These are phyloP conservation scores for Globisporangium cystogenes DNA, from an alignment of 352 stramenopile species.

Conservation along the genomic window DNA sequence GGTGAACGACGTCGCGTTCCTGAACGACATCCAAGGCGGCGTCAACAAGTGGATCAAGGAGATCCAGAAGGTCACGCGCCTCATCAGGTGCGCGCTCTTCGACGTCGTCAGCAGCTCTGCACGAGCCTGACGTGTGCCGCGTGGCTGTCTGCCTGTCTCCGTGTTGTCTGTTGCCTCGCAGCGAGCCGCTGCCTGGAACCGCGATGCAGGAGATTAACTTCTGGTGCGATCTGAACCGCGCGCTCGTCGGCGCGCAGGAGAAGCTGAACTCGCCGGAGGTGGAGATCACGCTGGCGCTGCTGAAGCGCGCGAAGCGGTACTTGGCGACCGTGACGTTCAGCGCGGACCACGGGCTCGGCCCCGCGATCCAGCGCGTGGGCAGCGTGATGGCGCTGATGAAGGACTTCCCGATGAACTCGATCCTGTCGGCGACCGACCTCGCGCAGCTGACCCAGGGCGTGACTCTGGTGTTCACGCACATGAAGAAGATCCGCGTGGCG, in stretches of 20 bases:
- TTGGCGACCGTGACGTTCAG: constrained; percentile 89
- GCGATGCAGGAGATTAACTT: constrained; percentile 95
- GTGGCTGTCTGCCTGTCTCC: background rate
- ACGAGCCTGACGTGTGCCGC: background rate
- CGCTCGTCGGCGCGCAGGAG: constrained; percentile 79
- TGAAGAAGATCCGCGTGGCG: constrained; percentile 89
- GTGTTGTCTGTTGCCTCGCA: constrained; percentile 7
- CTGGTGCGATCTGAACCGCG: constrained; percentile 90
- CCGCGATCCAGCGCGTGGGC: constrained; percentile 79
- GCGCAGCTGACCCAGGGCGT: constrained; percentile 78
- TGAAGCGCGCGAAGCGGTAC: constrained; percentile 92
- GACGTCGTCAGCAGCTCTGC: background rate
- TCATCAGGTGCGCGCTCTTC: constrained; percentile 46
- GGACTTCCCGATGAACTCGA: constrained; percentile 91
- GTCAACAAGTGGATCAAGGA: constrained; percentile 96
- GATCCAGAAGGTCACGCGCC: constrained; percentile 91
- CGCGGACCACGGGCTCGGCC: constrained; percentile 83
- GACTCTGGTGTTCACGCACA: constrained; percentile 77
- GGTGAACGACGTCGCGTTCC: constrained; percentile 74
- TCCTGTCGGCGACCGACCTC: constrained; percentile 87
- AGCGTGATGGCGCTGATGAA: constrained; percentile 92
- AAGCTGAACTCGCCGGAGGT: constrained; percentile 88
- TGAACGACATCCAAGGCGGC: constrained; percentile 84
- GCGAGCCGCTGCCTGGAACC: constrained; percentile 80
- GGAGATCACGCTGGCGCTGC: constrained; percentile 85